Base-by-base conservation (phyloP, 208 protist species). In the Angomonas ambiguus region DNA sequence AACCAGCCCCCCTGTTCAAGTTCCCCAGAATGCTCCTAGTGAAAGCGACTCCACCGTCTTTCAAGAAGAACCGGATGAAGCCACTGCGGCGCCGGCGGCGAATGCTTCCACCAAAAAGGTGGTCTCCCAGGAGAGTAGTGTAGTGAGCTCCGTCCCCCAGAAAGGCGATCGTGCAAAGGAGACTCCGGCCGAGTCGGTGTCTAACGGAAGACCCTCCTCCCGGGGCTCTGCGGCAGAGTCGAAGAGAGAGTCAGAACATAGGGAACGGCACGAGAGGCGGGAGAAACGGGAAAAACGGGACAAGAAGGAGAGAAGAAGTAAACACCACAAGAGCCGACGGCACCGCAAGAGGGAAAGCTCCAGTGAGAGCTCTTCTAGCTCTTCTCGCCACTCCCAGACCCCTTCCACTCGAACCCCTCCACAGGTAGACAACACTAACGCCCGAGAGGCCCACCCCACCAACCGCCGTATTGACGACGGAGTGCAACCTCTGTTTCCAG, bases 51-150 rank as follows among this genome's bases (percentile, higher is more conserved):
- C 66, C 18, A 53, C 69, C 31, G 69, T 72, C 11, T 66, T 79
- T 38, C 64, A 65, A 16, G 66, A 67, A 28, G 77, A 83, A 13
- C n/a, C 72, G 0, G 77, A 83, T 48, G 55, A 67, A 18, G 65
- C 51, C 0, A 83, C 77, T 1, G 67, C 58, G 8, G 62, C 65
- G 1, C 69, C 73, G 0, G 79, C 77, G 1, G 57, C 58, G 8
- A 58, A 58, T 1, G 66, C 73, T 2, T 63, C 27, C 38, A 57
- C 31, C 1, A 51, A 48, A 27, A 51, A 66, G 27, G 27, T 51
- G 10, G 27, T 49, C 0, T 68, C 72, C 6, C 38, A 64, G 20
- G 51, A 22, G 2, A 61, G 42, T 4, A 66, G 48, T 35, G 28
- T 68, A 6, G 30, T 59, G 45, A 72, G 68, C 30, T 68, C 67